These are phyloP conservation scores for Adenanthera pavonina DNA, from an alignment of 306 rosid genomes.

Conservation along the genomic window DNA sequence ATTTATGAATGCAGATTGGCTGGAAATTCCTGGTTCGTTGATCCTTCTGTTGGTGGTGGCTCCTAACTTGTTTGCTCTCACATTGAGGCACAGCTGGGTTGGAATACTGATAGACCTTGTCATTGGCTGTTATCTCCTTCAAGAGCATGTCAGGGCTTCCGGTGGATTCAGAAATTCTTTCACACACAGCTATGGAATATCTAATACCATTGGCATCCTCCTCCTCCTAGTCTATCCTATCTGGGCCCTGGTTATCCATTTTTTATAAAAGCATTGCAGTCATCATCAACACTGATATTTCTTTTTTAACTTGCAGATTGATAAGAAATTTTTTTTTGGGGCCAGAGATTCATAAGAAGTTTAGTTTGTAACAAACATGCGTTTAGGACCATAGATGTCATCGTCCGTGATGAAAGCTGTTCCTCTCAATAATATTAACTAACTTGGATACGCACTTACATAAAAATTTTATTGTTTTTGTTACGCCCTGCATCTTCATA, in stretches of 20 bases:
- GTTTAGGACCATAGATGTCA: not conserved
- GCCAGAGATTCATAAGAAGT: not conserved
- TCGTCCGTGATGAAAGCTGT: not conserved
- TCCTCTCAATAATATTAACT: not conserved
- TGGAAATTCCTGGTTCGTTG: slow-evolving; percentile 87
- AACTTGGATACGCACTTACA: not conserved
- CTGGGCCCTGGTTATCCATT: slow-evolving; percentile 65
- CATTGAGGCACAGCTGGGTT: slow-evolving; percentile 63
- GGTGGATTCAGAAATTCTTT: slow-evolving; percentile 92
- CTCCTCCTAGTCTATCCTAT: slow-evolving; percentile 41
- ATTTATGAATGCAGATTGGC: slow-evolving; percentile 61
- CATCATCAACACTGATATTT: not conserved
- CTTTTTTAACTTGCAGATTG: too few relatives aligned
- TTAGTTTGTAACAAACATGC: not conserved
- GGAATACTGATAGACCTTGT: slow-evolving; percentile 64
- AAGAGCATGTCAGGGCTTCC: slow-evolving; percentile 88
- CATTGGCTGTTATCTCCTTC: slow-evolving; percentile 82
- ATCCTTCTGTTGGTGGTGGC: slow-evolving; percentile 80
- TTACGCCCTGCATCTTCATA: not conserved
- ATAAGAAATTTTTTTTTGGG: too few relatives aligned
- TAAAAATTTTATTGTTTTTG: not conserved
- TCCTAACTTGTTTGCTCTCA: slow-evolving; percentile 65
- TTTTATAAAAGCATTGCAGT: slow-evolving; percentile 33
- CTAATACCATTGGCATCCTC: slow-evolving; percentile 83
- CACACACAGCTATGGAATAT: slow-evolving; percentile 80